These are phyloP conservation scores for Alternaria atra DNA, from an alignment of 2,329 filamentous ascomycete species.

Conservation along the genomic window DNA sequence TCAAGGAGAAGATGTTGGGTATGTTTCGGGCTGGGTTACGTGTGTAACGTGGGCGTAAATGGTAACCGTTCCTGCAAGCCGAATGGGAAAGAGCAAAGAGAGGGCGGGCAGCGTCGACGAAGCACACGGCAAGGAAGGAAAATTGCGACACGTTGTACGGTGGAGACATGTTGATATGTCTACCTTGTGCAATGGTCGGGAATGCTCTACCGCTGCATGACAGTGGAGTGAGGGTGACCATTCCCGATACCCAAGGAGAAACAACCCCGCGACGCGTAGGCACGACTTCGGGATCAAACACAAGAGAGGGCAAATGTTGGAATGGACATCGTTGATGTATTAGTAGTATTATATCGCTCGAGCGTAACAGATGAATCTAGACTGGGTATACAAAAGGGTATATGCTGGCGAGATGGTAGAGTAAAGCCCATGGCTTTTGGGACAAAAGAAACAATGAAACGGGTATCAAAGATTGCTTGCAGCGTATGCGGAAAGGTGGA, in stretches of 20 bases:
- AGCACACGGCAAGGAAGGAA: slow-evolving; percentile 1
- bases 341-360: slow-evolving; percentile 6
- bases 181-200: slow-evolving; percentile 9
- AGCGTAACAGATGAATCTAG: slow-evolving; percentile 3
- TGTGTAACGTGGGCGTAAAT: neutral
- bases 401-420: slow-evolving; percentile 4
- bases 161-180: slow-evolving; percentile 8
- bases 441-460: slow-evolving; percentile 14
- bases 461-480: slow-evolving; percentile 17
- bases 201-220: slow-evolving; percentile 20
- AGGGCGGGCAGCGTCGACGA: neutral
- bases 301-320: neutral
- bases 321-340: slow-evolving; percentile 3
- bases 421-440: slow-evolving; percentile 5
- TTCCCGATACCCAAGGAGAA: slow-evolving; percentile 14
- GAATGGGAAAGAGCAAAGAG: neutral
- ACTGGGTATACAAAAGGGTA: slow-evolving; percentile 16
- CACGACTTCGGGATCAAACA: neutral
- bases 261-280: slow-evolving; percentile 10
- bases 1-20: neutral
- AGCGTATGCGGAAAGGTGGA: neutral
- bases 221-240: slow-evolving; percentile 18
- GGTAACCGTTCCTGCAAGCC: neutral
- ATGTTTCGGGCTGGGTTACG: neutral
- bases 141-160: slow-evolving; percentile 2